Percentiles rank a stretch among this genome's conserved stretches.
Conservation (phyloP, 2,329 filamentous ascomycete species). For the Calonectria hongkongensis region DNA sequence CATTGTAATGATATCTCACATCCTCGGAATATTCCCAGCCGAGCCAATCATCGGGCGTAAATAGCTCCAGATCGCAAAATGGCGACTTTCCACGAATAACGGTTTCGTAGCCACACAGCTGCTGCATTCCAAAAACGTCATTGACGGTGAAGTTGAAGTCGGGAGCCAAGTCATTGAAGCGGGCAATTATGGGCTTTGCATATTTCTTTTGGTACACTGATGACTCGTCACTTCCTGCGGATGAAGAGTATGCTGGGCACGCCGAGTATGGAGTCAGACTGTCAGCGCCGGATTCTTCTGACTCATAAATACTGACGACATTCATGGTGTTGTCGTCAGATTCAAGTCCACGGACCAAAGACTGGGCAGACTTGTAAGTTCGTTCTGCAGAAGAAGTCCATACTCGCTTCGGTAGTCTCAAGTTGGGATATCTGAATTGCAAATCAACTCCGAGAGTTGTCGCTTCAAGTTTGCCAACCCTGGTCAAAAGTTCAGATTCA, state of each 20-base stretch:
- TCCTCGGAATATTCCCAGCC: slow-evolving; percentile 80
- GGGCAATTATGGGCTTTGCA: slow-evolving; percentile 75
- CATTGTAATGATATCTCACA: slow-evolving; percentile 79
- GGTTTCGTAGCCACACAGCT: slow-evolving; percentile 79
- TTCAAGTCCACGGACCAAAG: slow-evolving; percentile 75
- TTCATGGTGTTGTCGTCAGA: slow-evolving; percentile 71
- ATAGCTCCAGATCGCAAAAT: slow-evolving; percentile 76
- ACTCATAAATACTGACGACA: slow-evolving; percentile 74
- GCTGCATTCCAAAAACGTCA: slow-evolving; percentile 80
- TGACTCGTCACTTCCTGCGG: slow-evolving; percentile 74
- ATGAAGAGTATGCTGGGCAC: slow-evolving; percentile 77
- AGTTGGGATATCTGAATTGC: slow-evolving; percentile 73
- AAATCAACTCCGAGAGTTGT: slow-evolving; percentile 75
- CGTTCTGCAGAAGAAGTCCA: slow-evolving; percentile 80
- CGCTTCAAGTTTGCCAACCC: slow-evolving; percentile 76
- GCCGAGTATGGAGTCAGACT: slow-evolving; percentile 78
- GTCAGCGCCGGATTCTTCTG: slow-evolving; percentile 74
- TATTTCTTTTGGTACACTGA: slow-evolving; percentile 71
- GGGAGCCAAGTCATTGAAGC: slow-evolving; percentile 71
- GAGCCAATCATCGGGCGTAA: slow-evolving; percentile 79
- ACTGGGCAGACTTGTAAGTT: slow-evolving; percentile 74
- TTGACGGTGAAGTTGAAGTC: slow-evolving; percentile 78
- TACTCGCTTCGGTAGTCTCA: slow-evolving; percentile 72
- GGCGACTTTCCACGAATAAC: slow-evolving; percentile 77
- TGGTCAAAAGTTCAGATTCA: slow-evolving; percentile 76